Percentiles rank a stretch among this genome's conserved stretches.
phyloP scores from a whole-genome alignment of 2,329 filamentous ascomycete species.

The Colletotrichum incanum region DNA sequence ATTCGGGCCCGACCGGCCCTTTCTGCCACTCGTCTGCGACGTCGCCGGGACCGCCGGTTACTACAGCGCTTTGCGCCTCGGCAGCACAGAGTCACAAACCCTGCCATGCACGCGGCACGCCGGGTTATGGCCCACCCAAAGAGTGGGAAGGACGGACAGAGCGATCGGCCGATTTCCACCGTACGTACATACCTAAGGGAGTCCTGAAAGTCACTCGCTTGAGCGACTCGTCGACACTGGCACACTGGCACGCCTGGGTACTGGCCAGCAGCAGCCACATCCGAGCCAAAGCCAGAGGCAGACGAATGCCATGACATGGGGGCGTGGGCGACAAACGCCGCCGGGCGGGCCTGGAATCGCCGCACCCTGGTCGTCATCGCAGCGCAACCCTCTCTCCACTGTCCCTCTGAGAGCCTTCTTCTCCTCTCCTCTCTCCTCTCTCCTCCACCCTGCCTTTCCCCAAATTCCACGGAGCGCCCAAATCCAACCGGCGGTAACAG shows the following conservation, averaged over 20 bases:
- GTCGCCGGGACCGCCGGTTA: slow-evolving; percentile 33
- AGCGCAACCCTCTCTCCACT: not conserved
- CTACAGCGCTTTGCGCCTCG: slow-evolving; percentile 37
- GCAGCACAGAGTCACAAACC: slow-evolving; percentile 40
- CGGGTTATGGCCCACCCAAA: slow-evolving; percentile 35
- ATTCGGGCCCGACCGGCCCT: slow-evolving; percentile 35
- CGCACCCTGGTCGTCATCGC: slow-evolving; percentile 17
- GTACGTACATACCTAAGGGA: no score
- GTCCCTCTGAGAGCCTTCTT: not conserved
- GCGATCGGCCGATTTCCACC: slow-evolving; percentile 32
- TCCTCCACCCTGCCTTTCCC: not conserved
- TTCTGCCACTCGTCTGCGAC: slow-evolving; percentile 31
- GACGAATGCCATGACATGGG: slow-evolving; percentile 27
- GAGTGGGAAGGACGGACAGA: slow-evolving; percentile 24
- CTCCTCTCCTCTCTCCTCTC: not conserved
- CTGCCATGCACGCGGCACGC: slow-evolving; percentile 35
- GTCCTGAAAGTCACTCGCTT: slow-evolving; percentile 13
- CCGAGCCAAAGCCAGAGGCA: slow-evolving; percentile 3
- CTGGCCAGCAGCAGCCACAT: not conserved
- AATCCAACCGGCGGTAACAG: slow-evolving; percentile 25
- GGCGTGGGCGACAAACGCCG: slow-evolving; percentile 38
- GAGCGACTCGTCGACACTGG: slow-evolving; percentile 14
- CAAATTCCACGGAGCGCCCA: slow-evolving; percentile 13
- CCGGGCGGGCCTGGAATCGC: slow-evolving; percentile 33
- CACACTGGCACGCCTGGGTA: slow-evolving; percentile 3